Percentiles rank a stretch among this genome's conserved stretches.
Conservation (phyloP, 305 asterid genomes). For the Fraxinus xanthoxyloides region DNA sequence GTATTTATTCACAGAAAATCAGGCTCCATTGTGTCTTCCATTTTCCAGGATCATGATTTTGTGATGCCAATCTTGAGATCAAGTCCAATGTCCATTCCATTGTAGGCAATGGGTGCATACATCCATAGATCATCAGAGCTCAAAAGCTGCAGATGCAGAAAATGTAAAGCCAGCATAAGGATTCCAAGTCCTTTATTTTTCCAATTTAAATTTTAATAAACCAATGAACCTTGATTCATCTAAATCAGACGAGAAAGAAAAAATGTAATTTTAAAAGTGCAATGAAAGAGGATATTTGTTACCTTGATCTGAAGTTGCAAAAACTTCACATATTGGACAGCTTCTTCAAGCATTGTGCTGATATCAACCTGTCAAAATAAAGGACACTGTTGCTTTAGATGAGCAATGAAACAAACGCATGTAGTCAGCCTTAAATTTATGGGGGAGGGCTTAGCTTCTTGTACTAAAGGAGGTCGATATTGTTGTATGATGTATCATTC, state of each 20-base stretch:
- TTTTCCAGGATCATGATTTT: slow-evolving; percentile 10
- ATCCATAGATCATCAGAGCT: slow-evolving; percentile 43
- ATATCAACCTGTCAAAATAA: slow-evolving; percentile 21
- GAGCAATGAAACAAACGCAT: neutral
- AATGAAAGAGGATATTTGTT: neutral
- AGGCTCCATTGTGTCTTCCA: neutral
- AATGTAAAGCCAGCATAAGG: neutral
- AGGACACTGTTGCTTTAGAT: neutral
- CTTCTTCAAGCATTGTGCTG: slow-evolving; percentile 19
- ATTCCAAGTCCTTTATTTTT: neutral
- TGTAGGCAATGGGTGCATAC: slow-evolving; percentile 43
- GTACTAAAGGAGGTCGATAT: neutral
- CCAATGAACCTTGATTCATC: neutral
- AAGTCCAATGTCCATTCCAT: slow-evolving; percentile 40
- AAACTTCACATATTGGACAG: slow-evolving; percentile 6
- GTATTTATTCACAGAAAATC: slow-evolving; percentile 14
- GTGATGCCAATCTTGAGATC: neutral
- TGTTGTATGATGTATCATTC: neutral
- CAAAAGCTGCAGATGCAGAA: slow-evolving; percentile 29
- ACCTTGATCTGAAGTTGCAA: slow-evolving; percentile 18
- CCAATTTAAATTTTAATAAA: neutral
- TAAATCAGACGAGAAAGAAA: neutral
- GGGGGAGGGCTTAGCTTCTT: neutral
- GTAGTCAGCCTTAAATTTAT: neutral
- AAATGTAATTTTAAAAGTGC: neutral